phyloP scores from a whole-genome alignment of 2,329 filamentous ascomycete species.

The Lasiodiplodia theobromae region DNA sequence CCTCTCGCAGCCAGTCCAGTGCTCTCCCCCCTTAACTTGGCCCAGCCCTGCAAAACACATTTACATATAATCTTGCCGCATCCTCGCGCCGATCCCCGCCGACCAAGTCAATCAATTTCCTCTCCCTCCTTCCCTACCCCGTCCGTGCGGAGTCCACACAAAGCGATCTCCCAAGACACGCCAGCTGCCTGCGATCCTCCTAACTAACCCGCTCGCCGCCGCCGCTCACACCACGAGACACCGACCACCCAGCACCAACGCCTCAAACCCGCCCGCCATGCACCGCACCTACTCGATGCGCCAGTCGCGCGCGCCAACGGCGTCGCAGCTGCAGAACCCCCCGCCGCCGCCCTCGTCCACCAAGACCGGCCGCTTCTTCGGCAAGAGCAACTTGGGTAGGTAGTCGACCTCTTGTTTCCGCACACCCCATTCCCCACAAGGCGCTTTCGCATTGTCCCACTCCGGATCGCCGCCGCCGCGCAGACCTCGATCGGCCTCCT shows the following conservation, averaged over 20 bases:
- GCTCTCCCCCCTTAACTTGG: constrained; percentile 3
- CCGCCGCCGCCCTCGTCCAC: constrained; percentile 91
- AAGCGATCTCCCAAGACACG: constrained; percentile 2
- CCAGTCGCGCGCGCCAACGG: constrained; percentile 93
- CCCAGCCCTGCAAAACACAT: constrained; percentile 14
- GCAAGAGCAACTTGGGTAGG: constrained; percentile 84
- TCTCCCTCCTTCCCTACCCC: constrained; percentile 3
- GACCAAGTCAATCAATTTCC: constrained; percentile 21
- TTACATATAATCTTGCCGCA: constrained; percentile 25
- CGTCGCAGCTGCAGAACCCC: constrained; percentile 88
- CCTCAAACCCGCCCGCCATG: constrained; percentile 61
- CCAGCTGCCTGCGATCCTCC: not conserved
- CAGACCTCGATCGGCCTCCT: constrained; percentile 6
- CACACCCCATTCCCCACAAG: not conserved
- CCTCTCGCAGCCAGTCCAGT: not conserved
- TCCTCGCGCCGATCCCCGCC: constrained; percentile 12
- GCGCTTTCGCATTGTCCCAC: constrained; percentile 10
- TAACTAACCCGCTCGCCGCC: not conserved
- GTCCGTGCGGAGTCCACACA: constrained; percentile 14
- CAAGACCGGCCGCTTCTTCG: constrained; percentile 89
- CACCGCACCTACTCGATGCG: constrained; percentile 99
- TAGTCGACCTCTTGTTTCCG: constrained; percentile 33
- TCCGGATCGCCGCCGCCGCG: constrained; percentile 13
- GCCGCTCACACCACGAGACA: constrained; percentile 11
- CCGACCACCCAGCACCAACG: not conserved